phyloP scores from a whole-genome alignment of 768 basidiomycete species.

The Collybiopsis luxurians region DNA sequence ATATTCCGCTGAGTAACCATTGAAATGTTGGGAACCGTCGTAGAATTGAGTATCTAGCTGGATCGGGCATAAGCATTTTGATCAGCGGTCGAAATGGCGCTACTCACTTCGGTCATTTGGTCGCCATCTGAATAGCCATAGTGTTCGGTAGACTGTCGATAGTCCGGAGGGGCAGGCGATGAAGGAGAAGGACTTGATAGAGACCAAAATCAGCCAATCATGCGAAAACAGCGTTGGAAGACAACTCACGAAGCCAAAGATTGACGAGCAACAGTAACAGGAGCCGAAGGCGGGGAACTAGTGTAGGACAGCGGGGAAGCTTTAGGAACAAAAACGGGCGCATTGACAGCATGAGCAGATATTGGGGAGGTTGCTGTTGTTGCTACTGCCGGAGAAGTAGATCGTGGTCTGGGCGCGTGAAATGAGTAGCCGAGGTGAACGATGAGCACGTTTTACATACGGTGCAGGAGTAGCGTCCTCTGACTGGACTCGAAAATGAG shows the following conservation, averaged over 20 bases:
- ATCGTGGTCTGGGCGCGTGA: slow-evolving; percentile 28
- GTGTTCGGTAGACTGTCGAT: slow-evolving; percentile 18
- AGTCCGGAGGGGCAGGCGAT: slow-evolving; percentile 9
- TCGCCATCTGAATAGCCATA: slow-evolving; percentile 26
- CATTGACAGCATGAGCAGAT: slow-evolving; percentile 72
- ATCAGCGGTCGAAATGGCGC: background rate
- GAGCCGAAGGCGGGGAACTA: slow-evolving; percentile 24
- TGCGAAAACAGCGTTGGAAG: background rate
- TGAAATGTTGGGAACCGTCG: slow-evolving; percentile 26
- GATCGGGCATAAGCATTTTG: background rate
- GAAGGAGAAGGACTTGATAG: slow-evolving; percentile 13
- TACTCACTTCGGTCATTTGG: slow-evolving; percentile 32
- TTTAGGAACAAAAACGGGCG: slow-evolving; percentile 84
- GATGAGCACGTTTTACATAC: slow-evolving; percentile 25
- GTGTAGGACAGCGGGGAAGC: slow-evolving; percentile 30
- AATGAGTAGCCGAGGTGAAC: background rate
- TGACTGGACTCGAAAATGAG: slow-evolving; percentile 11
- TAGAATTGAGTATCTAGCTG: slow-evolving; percentile 30
- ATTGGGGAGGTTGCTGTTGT: slow-evolving; percentile 25
- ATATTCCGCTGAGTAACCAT: slow-evolving; percentile 32
- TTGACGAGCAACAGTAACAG: slow-evolving; percentile 5
- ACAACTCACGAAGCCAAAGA: slow-evolving; percentile 17
- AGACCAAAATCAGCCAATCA: background rate
- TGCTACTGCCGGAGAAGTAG: slow-evolving; percentile 41
- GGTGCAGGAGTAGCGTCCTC: slow-evolving; percentile 21